Conservation (phyloP, 495 filamentous ascomycete species). For the Tuber calosporum region DNA sequence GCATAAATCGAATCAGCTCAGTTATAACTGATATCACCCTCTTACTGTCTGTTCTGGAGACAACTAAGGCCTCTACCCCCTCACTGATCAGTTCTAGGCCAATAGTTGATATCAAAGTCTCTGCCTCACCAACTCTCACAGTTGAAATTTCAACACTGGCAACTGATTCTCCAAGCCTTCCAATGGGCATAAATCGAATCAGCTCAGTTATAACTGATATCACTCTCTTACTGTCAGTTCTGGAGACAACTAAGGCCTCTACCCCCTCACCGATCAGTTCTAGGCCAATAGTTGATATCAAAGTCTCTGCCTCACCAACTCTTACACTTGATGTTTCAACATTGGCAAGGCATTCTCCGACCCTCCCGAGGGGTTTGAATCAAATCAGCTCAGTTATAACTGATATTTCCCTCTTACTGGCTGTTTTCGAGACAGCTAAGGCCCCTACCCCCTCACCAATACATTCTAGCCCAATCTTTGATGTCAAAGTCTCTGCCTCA, state of each 20-base stretch:
- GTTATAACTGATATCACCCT: not conserved
- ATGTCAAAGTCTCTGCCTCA: not conserved
- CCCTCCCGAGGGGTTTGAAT: not conserved
- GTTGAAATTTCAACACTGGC: not conserved
- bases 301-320: not conserved
- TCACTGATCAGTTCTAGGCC: not conserved
- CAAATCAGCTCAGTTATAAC: not conserved
- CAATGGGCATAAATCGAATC: not conserved
- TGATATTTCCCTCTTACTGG: not conserved
- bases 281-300: not conserved
- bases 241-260: not conserved
- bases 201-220: not conserved
- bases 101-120: not conserved
- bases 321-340: too few species aligned
- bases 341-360: not conserved
- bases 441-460: not conserved
- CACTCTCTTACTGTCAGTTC: not conserved
- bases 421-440: not conserved
- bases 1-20: not conserved
- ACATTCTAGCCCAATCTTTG: not conserved
- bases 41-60: not conserved
- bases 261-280: not conserved
- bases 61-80: not conserved
- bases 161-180: not conserved
- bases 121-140: not conserved